Evolutionary conservation across 345 rosid species (phyloP).

Genomic region (Anastatica hierochuntica): DNA sequence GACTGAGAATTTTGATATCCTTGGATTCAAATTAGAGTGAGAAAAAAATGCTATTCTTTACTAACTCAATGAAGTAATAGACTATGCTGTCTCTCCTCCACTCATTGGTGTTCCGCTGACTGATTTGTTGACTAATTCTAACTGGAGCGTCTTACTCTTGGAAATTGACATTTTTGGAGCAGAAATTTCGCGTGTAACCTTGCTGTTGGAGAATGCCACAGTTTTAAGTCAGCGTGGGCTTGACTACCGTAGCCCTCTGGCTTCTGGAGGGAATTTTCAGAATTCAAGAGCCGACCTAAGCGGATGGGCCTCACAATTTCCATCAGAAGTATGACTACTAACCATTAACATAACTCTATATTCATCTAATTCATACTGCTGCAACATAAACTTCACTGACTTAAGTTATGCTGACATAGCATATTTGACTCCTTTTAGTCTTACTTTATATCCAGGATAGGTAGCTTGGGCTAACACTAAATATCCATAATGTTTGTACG

Average conservation of each 20-base stretch:
- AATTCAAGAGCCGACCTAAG: conserved; percentile 92
- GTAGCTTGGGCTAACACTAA: conserved; percentile 36
- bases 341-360: conserved; percentile 94
- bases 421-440: conserved; percentile 34
- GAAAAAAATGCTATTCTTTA: conserved; percentile 27
- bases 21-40: conserved; percentile 16
- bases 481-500: conserved; percentile 1
- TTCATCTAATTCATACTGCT: conserved; percentile 51
- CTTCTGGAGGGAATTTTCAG: conserved; percentile 85
- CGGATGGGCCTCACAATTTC: conserved; percentile 89
- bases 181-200: conserved; percentile 97
- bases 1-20: conserved; percentile 1
- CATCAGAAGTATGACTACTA: conserved; percentile 99
- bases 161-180: conserved; percentile 95
- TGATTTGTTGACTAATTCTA: conserved; percentile 63
- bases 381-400: conserved; percentile 44
- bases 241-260: conserved; percentile 90
- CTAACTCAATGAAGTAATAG: conserved; percentile 50
- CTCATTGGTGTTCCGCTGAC: conserved; percentile 58
- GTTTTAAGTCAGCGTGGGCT: conserved; percentile 95
- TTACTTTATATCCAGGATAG: conserved; percentile 31
- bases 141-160: conserved; percentile 93
- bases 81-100: conserved; percentile 41
- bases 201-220: conserved; percentile 98
- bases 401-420: conserved; percentile 41